These are phyloP conservation scores for Penicillium antarcticum DNA, from an alignment of 495 filamentous ascomycete genomes.

Conservation along the genomic window DNA sequence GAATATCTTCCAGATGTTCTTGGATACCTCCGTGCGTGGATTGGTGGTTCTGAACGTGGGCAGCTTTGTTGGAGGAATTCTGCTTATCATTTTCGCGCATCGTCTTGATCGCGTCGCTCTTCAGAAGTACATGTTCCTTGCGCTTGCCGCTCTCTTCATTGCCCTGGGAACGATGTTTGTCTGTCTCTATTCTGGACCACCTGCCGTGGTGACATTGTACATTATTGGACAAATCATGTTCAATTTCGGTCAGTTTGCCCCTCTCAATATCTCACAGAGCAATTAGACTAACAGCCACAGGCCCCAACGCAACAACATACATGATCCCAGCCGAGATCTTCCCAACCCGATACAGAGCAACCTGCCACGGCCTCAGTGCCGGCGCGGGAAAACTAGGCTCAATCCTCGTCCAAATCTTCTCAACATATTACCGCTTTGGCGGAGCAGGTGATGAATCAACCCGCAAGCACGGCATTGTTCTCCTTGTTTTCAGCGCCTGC, in stretches of 20 bases:
- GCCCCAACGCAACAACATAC: conserved; percentile 59
- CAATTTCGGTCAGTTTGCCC: conserved; percentile 52
- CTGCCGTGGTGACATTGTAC: conserved; percentile 52
- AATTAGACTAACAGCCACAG: conserved; percentile 18
- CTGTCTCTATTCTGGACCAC: conserved; percentile 34
- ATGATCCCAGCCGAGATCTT: conserved; percentile 61
- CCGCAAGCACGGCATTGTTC: conserved; percentile 39
- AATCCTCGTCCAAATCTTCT: conserved; percentile 53
- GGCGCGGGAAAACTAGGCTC: conserved; percentile 56
- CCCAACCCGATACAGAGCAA: conserved; percentile 57
- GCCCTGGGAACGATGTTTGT: conserved; percentile 48
- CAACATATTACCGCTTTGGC: conserved; percentile 43
- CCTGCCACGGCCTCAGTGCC: conserved; percentile 55
- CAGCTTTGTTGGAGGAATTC: conserved; percentile 42
- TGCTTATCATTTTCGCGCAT: conserved; percentile 43
- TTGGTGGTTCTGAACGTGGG: conserved; percentile 44
- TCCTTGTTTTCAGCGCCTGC: conserved; percentile 44
- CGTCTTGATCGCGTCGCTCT: conserved; percentile 46
- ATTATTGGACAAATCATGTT: conserved; percentile 60
- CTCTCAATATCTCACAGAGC: background rate
- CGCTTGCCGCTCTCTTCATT: conserved; percentile 46
- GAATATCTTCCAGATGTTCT: conserved; percentile 38
- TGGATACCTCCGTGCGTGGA: conserved; percentile 35
- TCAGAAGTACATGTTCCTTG: conserved; percentile 48
- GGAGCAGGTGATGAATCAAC: conserved; percentile 29